Evolutionary conservation across 2,329 filamentous ascomycete genomes (phyloP).

Genomic region (Incumbomyces delicatus): DNA sequence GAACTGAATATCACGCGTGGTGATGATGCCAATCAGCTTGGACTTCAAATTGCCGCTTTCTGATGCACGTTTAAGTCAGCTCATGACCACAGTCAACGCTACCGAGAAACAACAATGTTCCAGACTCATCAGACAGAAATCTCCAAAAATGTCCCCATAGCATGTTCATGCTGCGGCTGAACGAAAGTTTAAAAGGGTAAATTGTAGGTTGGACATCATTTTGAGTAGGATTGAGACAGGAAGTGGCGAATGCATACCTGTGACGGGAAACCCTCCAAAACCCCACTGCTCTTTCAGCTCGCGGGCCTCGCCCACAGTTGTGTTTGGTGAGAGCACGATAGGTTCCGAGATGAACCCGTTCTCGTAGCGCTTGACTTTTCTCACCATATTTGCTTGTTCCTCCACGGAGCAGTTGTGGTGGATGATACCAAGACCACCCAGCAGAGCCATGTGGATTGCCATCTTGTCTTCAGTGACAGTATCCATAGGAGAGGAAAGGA

Average conservation of each 20-base stretch:
- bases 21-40: constrained; percentile 94
- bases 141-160: constrained; percentile 80
- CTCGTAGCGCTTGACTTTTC: constrained; percentile 98
- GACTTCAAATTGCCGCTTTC: constrained; percentile 88
- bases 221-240: constrained; percentile 18
- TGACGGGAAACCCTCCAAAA: constrained; percentile 96
- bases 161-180: constrained; percentile 91
- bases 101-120: constrained; percentile 8
- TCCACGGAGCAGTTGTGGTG: constrained; percentile 99
- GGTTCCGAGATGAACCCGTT: constrained; percentile 98
- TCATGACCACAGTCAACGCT: background rate
- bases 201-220: constrained; percentile 63
- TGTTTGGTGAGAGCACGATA: constrained; percentile 76
- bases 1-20: constrained; percentile 96
- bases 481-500: constrained; percentile 98
- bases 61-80: constrained; percentile 31
- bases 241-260: constrained; percentile 58
- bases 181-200: constrained; percentile 94
- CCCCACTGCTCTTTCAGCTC: constrained; percentile 95
- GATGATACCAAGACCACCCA: constrained; percentile 63
- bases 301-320: constrained; percentile 84
- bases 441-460: constrained; percentile 75
- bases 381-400: constrained; percentile 95
- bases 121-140: constrained; percentile 45
- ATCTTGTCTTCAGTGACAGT: constrained; percentile 99